Conservation (phyloP, 371 early-diverging fungal species). For the Chytridium lagenaria region DNA sequence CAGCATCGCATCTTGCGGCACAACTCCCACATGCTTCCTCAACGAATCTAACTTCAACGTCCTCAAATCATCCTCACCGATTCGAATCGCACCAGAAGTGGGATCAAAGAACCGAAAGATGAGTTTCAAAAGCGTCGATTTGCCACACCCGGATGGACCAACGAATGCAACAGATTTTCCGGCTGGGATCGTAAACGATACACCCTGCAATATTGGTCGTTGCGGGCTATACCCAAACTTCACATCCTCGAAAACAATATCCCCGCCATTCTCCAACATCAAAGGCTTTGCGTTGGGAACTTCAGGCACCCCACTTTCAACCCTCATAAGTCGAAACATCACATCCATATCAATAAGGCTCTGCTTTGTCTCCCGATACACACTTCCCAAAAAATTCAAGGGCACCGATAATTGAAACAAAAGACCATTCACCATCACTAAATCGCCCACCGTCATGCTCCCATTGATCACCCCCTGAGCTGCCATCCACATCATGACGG, state of each 20-base stretch:
- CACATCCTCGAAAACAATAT: conserved; percentile 85
- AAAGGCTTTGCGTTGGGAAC: conserved; percentile 52
- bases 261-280: conserved; percentile 38
- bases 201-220: conserved; percentile 74
- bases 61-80: conserved; percentile 90
- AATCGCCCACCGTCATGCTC: conserved; percentile 91
- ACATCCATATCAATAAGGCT: conserved; percentile 94
- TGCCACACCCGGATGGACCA: conserved; percentile 95
- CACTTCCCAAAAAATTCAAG: conserved; percentile 94
- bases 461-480: conserved; percentile 84
- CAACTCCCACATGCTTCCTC: conserved; percentile 56
- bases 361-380: conserved; percentile 94
- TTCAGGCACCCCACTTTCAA: conserved; percentile 62
- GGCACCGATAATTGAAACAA: conserved; percentile 87
- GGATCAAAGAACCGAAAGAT: conserved; percentile 92
- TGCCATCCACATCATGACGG: conserved; percentile 92
- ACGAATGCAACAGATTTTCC: conserved; percentile 95
- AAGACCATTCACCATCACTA: conserved; percentile 96
- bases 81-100: conserved; percentile 74
- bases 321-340: conserved; percentile 82
- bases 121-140: conserved; percentile 88
- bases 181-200: conserved; percentile 84
- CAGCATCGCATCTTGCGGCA: conserved; percentile 62
- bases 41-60: conserved; percentile 62
- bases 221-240: conserved; percentile 83